Conservation (phyloP, 2,329 filamentous ascomycete species). For the Pyrenophora seminiperda region DNA sequence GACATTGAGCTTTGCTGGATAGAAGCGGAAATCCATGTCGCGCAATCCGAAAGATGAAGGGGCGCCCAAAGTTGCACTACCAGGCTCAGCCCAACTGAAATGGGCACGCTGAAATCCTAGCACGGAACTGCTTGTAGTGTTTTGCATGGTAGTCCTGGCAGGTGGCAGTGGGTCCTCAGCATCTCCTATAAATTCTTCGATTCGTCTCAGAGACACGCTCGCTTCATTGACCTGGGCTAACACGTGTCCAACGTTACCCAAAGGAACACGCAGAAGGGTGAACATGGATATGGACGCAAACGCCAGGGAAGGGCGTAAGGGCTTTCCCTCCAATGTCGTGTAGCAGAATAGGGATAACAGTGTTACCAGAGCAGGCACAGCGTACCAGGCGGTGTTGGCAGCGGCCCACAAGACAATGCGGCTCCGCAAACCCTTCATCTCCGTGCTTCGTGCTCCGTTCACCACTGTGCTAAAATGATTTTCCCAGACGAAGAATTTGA, state of each 20-base stretch:
- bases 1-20: neutral
- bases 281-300: slow-evolving; percentile 2
- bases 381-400: neutral
- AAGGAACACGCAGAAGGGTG: neutral
- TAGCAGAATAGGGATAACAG: neutral
- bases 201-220: neutral
- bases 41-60: neutral
- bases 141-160: neutral
- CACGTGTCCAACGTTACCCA: slow-evolving; percentile 1
- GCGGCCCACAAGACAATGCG: slow-evolving; percentile 1
- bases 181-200: neutral
- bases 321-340: neutral
- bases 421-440: neutral
- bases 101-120: neutral
- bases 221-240: neutral
- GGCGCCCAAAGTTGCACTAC: neutral
- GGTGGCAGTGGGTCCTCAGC: neutral
- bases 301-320: neutral
- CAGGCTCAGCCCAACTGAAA: neutral
- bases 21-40: neutral
- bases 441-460: neutral
- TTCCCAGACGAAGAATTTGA: slow-evolving; percentile 2
- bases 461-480: neutral
- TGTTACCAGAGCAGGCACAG: neutral
- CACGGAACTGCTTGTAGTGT: neutral